Conservation (phyloP, 352 stramenopile genomes). For the Phytophthora rubi region DNA sequence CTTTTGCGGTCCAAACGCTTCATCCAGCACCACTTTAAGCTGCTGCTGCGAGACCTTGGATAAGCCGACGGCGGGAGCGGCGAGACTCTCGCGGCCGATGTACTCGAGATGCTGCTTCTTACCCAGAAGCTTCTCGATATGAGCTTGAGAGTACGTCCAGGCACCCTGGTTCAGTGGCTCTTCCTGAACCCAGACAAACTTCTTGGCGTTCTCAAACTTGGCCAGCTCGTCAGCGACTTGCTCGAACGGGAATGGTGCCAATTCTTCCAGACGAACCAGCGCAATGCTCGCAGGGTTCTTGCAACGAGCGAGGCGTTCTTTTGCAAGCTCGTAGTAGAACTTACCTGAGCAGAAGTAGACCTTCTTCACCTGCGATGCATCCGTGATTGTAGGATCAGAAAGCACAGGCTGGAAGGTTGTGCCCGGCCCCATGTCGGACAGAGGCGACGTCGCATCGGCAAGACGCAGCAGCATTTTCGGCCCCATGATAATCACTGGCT, state of each 20-base stretch:
- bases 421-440: slow-evolving; percentile 66
- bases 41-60: slow-evolving; percentile 77
- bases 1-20: slow-evolving; percentile 59
- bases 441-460: slow-evolving; percentile 63
- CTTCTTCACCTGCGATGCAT: slow-evolving; percentile 61
- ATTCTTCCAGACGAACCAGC: slow-evolving; percentile 81
- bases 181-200: slow-evolving; percentile 84
- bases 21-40: slow-evolving; percentile 62
- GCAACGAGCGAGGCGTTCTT: slow-evolving; percentile 59
- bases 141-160: slow-evolving; percentile 72
- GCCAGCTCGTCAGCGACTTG: slow-evolving; percentile 61
- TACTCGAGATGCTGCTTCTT: slow-evolving; percentile 70
- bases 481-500: slow-evolving; percentile 77
- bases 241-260: slow-evolving; percentile 86
- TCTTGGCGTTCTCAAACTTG: slow-evolving; percentile 69
- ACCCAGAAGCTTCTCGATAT: slow-evolving; percentile 75
- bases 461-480: slow-evolving; percentile 83
- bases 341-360: slow-evolving; percentile 87
- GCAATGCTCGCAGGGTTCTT: slow-evolving; percentile 57
- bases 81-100: slow-evolving; percentile 77
- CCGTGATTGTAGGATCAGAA: slow-evolving; percentile 55
- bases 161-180: slow-evolving; percentile 84
- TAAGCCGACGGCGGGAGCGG: slow-evolving; percentile 73
- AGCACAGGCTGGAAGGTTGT: slow-evolving; percentile 76
- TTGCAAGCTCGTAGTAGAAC: slow-evolving; percentile 87